Evolutionary conservation across 2,329 filamentous ascomycete genomes (phyloP).

Genomic region (Fusarium anthophilum): DNA sequence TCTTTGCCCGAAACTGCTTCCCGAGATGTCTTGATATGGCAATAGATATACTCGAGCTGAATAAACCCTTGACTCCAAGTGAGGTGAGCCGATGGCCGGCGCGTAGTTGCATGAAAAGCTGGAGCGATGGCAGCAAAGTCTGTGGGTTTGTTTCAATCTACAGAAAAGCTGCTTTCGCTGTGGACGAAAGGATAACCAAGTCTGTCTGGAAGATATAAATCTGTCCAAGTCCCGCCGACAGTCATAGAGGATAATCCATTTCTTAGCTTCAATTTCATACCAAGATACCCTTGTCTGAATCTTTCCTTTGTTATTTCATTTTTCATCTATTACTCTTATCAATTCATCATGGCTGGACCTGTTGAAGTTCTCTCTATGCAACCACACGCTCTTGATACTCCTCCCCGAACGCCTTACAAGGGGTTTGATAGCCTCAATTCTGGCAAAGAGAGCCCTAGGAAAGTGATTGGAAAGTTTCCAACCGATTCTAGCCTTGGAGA

Average conservation of each 20-base stretch:
- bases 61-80: not conserved
- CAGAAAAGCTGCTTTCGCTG: not conserved
- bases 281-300: not conserved
- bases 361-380: conserved; percentile 4
- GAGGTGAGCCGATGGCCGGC: not conserved
- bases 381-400: not conserved
- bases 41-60: not conserved
- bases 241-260: not conserved
- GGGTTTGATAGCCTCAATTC: not conserved
- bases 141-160: not conserved
- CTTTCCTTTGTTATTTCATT: not conserved
- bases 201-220: not conserved
- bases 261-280: not conserved
- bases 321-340: not conserved
- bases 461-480: not conserved
- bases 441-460: not conserved
- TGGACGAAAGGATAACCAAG: not conserved
- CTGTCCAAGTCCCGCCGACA: not conserved
- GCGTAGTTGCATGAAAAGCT: conserved; percentile 19
- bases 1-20: not conserved
- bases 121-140: not conserved
- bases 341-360: conserved; percentile 26
- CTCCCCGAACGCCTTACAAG: conserved; percentile 1
- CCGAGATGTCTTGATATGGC: not conserved
- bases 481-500: conserved; percentile 20